phyloP scores from a whole-genome alignment of 2,329 filamentous ascomycete genomes.

The Lizonia empirigonia region DNA sequence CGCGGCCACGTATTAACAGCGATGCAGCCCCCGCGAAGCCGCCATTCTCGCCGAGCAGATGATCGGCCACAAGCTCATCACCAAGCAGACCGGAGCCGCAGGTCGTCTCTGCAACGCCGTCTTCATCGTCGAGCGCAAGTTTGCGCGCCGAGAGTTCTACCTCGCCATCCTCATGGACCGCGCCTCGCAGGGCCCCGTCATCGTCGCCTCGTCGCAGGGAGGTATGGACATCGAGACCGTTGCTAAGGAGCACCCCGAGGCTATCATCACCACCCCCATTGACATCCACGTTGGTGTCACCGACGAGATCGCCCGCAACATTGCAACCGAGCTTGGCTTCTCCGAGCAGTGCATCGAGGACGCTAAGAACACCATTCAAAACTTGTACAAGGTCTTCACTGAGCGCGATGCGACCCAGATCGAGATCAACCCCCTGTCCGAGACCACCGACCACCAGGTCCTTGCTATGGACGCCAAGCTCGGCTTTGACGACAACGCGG shows the following conservation, averaged over 20 bases:
- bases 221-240: constrained; percentile 99
- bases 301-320: constrained; percentile 88
- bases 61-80: constrained; percentile 99
- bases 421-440: constrained; percentile 98
- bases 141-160: constrained; percentile 98
- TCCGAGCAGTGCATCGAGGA: constrained; percentile 97
- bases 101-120: constrained; percentile 96
- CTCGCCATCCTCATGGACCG: constrained; percentile 99
- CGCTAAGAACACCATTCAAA: constrained; percentile 95
- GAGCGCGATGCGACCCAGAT: constrained; percentile 99
- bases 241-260: constrained; percentile 95
- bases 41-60: constrained; percentile 99
- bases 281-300: constrained; percentile 95
- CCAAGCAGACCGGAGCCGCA: constrained; percentile 95
- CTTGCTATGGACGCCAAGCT: constrained; percentile 99
- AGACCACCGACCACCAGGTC: constrained; percentile 97
- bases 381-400: constrained; percentile 98
- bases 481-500: constrained; percentile 97
- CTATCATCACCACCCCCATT: constrained; percentile 91
- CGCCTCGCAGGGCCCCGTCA: constrained; percentile 85
- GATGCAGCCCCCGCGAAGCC: constrained; percentile 75
- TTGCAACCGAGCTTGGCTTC: constrained; percentile 92
- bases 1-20: constrained; percentile 19
- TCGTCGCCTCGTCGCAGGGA: constrained; percentile 96
- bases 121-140: constrained; percentile 99